A percentile compares a stretch with the other conserved stretches of the same genome.
Evolutionary conservation across 1,284 basidiomycete species (phyloP).

Genomic region (Neotropicomus parvogracilis): DNA sequence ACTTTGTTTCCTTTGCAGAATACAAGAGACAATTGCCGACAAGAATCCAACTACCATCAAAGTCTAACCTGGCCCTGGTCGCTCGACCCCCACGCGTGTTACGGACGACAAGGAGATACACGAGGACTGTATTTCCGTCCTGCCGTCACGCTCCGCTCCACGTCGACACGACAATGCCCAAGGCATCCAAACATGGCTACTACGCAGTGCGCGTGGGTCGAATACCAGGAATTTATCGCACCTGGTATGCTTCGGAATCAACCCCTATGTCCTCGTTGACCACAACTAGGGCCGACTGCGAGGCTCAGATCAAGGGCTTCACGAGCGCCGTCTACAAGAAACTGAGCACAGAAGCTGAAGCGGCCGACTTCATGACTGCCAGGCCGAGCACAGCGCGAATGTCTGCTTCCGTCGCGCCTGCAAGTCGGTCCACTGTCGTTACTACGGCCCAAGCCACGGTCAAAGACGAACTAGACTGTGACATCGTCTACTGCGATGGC

Average conservation of each 20-base stretch:
- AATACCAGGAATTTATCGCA: constrained; percentile 37
- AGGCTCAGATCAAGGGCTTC: constrained; percentile 57
- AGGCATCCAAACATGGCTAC: constrained; percentile 30
- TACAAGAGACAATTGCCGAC: no score
- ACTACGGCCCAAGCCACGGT: neutral
- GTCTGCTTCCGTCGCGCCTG: constrained; percentile 5
- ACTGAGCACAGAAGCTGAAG: constrained; percentile 50
- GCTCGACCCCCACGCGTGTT: neutral
- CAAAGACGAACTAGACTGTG: constrained; percentile 21
- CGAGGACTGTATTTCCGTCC: neutral
- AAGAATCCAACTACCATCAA: no score
- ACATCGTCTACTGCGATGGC: constrained; percentile 75
- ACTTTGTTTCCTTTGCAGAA: constrained; percentile 8
- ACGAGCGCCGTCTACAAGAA: constrained; percentile 60
- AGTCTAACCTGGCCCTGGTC: neutral
- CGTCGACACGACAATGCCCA: constrained; percentile 33
- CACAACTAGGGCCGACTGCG: constrained; percentile 29
- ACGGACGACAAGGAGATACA: neutral
- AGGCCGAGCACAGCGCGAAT: constrained; percentile 1
- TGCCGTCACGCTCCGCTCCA: neutral
- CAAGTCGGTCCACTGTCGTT: neutral
- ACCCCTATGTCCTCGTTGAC: constrained; percentile 12
- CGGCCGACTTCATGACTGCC: constrained; percentile 39
- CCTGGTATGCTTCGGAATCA: constrained; percentile 35
- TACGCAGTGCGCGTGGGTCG: constrained; percentile 41